Conservation (phyloP, 108 stramenopile species). For the Fragilariopsis cylindrus region DNA sequence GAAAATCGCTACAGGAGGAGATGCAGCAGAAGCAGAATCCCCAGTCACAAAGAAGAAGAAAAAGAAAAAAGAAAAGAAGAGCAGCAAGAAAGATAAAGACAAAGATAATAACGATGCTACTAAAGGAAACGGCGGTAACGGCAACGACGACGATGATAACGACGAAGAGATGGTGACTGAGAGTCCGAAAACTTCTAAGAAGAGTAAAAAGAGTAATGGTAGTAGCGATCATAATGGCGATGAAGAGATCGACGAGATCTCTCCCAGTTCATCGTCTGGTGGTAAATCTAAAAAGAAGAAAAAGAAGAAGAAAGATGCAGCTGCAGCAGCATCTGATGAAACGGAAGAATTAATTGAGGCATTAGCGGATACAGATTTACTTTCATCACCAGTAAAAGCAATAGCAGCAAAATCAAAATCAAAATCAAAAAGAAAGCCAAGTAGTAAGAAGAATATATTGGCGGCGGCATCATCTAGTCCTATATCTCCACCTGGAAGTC, state of each 20-base stretch:
- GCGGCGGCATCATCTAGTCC: conserved; percentile 1
- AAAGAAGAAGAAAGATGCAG: conserved; percentile 21
- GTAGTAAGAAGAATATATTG: background rate
- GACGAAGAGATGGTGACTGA: too few species aligned
- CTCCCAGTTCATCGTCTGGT: background rate
- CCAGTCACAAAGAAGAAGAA: conserved; percentile 1
- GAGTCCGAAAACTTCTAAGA: too few species aligned
- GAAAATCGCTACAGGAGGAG: too few species aligned
- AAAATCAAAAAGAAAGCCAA: conserved; percentile 1
- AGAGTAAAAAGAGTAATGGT: too few species aligned
- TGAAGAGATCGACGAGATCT: background rate
- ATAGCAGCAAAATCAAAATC: background rate
- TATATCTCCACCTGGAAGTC: background rate
- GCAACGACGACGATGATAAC: background rate
- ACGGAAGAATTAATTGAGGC: background rate
- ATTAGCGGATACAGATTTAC: background rate
- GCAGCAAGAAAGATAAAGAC: background rate
- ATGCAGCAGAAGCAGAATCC: too few species aligned
- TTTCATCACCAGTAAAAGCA: background rate
- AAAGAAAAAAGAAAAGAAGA: conserved; percentile 17
- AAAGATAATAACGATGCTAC: background rate
- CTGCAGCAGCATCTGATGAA: conserved; percentile 1
- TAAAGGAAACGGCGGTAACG: background rate
- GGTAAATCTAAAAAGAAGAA: conserved; percentile 17
- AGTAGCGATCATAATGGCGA: background rate